These are phyloP conservation scores for Elongisporangium undulatum DNA, from an alignment of 352 stramenopile species.

Conservation along the genomic window DNA sequence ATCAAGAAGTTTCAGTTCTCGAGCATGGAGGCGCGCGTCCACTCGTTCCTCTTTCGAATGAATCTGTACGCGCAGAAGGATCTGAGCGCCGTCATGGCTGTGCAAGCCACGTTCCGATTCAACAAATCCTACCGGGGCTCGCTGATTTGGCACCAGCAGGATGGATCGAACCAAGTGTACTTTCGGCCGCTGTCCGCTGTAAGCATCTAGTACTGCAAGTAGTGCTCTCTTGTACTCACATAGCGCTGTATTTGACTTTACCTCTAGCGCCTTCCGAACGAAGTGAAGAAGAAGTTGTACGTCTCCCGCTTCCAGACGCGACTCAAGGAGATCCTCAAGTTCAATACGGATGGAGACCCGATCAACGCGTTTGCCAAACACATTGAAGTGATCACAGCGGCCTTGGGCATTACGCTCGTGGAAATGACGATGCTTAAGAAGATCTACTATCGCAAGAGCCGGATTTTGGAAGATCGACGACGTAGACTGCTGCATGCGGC, in stretches of 20 bases:
- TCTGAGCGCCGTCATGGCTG: conserved; percentile 52
- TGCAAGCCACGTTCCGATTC: conserved; percentile 65
- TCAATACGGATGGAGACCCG: conserved; percentile 66
- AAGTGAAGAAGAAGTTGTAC: conserved; percentile 77
- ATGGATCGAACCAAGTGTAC: conserved; percentile 36
- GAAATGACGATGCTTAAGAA: conserved; percentile 58
- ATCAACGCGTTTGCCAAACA: conserved; percentile 70
- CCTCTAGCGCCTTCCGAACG: conserved; percentile 60
- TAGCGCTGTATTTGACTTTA: not conserved
- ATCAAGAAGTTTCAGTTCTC: conserved; percentile 65
- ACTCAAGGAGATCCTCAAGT: conserved; percentile 72
- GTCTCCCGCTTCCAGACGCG: conserved; percentile 53
- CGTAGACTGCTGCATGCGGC: conserved; percentile 1
- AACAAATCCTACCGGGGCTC: conserved; percentile 62
- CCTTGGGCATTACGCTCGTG: conserved; percentile 47
- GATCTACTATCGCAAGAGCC: conserved; percentile 31
- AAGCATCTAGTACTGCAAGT: no score
- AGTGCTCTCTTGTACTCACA: no score
- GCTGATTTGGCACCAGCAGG: conserved; percentile 64
- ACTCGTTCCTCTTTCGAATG: conserved; percentile 66
- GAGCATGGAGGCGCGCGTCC: conserved; percentile 53
- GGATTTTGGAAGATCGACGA: conserved; percentile 15
- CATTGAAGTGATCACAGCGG: conserved; percentile 65
- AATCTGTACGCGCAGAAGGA: conserved; percentile 59
- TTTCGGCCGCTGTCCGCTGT: conserved; percentile 50